Evolutionary conservation across 1,284 basidiomycete species (phyloP), one percentile per base, ranked within the genome.

Genomic region (Ceratobasidium sp.): DNA sequence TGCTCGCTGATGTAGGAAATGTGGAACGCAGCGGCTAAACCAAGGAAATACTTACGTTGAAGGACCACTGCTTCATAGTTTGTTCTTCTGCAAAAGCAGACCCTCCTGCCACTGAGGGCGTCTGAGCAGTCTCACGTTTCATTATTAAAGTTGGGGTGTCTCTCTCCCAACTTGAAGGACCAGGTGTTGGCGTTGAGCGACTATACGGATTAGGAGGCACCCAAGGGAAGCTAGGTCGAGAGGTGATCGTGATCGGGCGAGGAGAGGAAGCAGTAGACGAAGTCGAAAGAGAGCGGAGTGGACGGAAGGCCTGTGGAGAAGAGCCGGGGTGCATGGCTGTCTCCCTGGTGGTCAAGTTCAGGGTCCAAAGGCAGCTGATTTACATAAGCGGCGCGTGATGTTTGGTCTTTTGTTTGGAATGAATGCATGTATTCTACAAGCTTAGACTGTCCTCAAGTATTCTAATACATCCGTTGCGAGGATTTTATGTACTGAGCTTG

Each of bases 211-310:
- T 61, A 33, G 46, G 71, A 40, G 72, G 72, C 5, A 76, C 72
- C 72, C 72, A 76, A 55, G 72, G 72, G 42, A 76, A 76, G 28
- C 72, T 76, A 51, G 72, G 72, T 15, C 72, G 72, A 33, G 72
- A 49, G 15, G 60, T 76, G 39, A 76, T 66, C 12, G 53, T 76
- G 18, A 49, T 39, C 13, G 72, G 72, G 28, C 72, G 72, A 55
- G 72, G 72, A 39, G 72, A 76, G 12, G 72, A 76, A 33, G 72
- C 60, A 28, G 72, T 66, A 7, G 72, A 76, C 23, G 72, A 76
- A 51, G 61, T 76, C 18, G 72, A 76, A 13, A 64, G 61, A 6
- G 72, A 76, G 53, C 72, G 72, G n/a, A 76, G 49, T 40, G 72
- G 55, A 66, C 72, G 72, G 1, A 61, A 44, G 26, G 61, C 40